phyloP scores from a whole-genome alignment of 306 rosid species.

The Quercus cerris region DNA sequence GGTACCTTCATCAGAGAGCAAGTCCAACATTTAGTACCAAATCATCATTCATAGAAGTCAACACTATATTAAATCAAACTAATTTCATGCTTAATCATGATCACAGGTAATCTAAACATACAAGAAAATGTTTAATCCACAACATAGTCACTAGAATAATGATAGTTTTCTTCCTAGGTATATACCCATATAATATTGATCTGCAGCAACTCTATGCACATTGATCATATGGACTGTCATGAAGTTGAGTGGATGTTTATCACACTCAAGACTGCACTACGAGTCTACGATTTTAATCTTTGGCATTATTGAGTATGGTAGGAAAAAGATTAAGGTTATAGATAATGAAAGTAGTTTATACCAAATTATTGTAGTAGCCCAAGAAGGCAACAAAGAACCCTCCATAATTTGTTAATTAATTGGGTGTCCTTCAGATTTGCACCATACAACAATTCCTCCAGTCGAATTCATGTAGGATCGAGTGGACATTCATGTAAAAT shows the following conservation, averaged over 20 bases:
- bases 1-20: conserved; percentile 58
- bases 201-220: neutral
- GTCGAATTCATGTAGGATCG: neutral
- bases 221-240: neutral
- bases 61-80: neutral
- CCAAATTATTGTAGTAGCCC: neutral
- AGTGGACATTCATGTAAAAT: neutral
- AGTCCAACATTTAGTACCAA: conserved; percentile 11
- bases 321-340: neutral
- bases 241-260: conserved; percentile 6
- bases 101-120: neutral
- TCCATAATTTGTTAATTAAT: neutral
- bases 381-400: neutral
- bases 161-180: neutral
- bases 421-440: neutral
- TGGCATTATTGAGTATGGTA: neutral
- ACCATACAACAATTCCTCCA: too few species aligned
- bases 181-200: neutral
- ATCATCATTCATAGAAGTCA: conserved; percentile 17
- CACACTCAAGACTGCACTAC: neutral
- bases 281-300: neutral
- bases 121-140: conserved; percentile 1
- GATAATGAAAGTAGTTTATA: neutral
- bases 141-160: neutral
- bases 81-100: neutral